These are phyloP conservation scores for Blastobotrys indianensis DNA, from an alignment of 1,139 yeast genomes.

Conservation along the genomic window DNA sequence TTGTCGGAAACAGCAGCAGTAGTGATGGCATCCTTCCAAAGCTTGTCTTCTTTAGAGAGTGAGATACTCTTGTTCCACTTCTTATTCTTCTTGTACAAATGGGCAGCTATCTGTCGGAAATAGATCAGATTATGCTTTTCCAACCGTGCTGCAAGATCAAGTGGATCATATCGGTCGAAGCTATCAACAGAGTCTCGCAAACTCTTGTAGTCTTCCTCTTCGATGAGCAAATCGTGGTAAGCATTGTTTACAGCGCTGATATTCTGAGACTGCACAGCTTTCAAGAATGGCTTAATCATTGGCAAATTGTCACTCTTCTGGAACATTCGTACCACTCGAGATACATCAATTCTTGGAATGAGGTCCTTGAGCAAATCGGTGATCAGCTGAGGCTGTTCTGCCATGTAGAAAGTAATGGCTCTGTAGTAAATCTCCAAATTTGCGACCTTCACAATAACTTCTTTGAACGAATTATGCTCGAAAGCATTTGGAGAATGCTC, in stretches of 20 bases:
- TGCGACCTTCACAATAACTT: slow-evolving; percentile 88
- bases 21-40: slow-evolving; percentile 91
- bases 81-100: slow-evolving; percentile 87
- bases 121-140: slow-evolving; percentile 87
- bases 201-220: slow-evolving; percentile 93
- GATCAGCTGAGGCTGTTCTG: slow-evolving; percentile 85
- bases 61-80: slow-evolving; percentile 88
- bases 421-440: slow-evolving; percentile 95
- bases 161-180: slow-evolving; percentile 84
- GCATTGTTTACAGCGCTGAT: slow-evolving; percentile 90
- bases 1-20: slow-evolving; percentile 84
- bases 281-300: slow-evolving; percentile 88
- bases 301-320: slow-evolving; percentile 95
- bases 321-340: slow-evolving; percentile 93
- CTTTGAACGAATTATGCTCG: slow-evolving; percentile 92
- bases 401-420: slow-evolving; percentile 90
- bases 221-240: slow-evolving; percentile 89
- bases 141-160: slow-evolving; percentile 86
- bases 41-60: slow-evolving; percentile 81
- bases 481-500: slow-evolving; percentile 90
- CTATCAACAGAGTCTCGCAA: slow-evolving; percentile 81
- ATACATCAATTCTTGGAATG: slow-evolving; percentile 88
- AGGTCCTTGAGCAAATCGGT: slow-evolving; percentile 80
- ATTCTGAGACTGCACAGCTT: slow-evolving; percentile 86
- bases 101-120: slow-evolving; percentile 94